A percentile compares a stretch with the other conserved stretches of the same genome.
Evolutionary conservation across 139 green algal genomes (phyloP).

Genomic region (Closterium sp.): DNA sequence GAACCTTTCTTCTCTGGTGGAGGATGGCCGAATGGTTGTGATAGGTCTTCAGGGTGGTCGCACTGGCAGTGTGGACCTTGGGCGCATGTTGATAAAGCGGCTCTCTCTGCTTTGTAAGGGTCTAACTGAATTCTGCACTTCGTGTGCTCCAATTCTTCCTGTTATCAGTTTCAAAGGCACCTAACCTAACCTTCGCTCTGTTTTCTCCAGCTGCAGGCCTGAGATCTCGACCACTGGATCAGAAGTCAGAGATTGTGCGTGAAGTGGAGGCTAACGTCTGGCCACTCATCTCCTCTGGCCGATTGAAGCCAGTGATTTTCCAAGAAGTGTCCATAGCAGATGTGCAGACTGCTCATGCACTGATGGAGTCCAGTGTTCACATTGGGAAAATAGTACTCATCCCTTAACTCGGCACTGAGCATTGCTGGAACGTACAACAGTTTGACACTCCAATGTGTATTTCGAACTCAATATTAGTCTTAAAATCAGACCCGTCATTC

Average conservation of each 20-base stretch:
- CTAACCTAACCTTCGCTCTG: background rate
- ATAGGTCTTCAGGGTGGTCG: conserved; percentile 15
- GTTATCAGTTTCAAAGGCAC: too few relatives aligned
- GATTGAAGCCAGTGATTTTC: background rate
- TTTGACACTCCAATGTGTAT: too few relatives aligned
- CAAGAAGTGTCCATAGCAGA: background rate
- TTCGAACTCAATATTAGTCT: background rate
- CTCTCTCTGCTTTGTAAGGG: conserved; percentile 8
- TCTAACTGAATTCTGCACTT: too few relatives aligned
- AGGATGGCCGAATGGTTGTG: conserved; percentile 20
- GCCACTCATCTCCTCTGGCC: background rate
- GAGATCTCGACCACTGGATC: background rate
- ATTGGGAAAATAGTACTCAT: background rate
- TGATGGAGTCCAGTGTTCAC: background rate
- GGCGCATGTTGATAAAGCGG: conserved; percentile 20
- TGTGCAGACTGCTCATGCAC: background rate
- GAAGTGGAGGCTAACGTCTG: background rate
- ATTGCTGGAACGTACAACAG: too few relatives aligned
- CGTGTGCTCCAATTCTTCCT: too few relatives aligned
- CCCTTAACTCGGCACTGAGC: too few relatives aligned
- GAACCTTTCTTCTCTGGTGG: background rate
- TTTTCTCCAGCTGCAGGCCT: background rate
- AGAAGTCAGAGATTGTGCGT: background rate
- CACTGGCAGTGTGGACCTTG: conserved; percentile 8
- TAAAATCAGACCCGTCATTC: background rate